Base-by-base conservation (phyloP, 2,329 filamentous ascomycete genomes). In the Fusarium papillatum region DNA sequence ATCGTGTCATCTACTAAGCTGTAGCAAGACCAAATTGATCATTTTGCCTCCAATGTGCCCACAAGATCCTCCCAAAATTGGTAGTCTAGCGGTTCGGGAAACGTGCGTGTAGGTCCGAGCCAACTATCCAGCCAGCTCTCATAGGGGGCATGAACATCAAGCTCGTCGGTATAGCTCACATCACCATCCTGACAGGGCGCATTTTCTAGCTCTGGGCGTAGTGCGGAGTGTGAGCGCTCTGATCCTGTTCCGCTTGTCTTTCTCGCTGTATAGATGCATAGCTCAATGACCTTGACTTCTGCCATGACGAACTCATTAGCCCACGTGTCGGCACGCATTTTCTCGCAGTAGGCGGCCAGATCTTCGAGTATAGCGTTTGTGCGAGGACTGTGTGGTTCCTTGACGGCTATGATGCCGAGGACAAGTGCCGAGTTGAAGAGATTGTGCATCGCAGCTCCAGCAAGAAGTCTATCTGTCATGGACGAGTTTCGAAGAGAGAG, bases 31-130 rank as follows among this genome's bases (percentile, higher is more conserved):
- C 7, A 57, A 34, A 9, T 22, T 57, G 17, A 55, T 55, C 17
- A 57, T 57, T 31, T 57, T 57, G 50, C 31, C 50, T 57, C 50
- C 19, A 57, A 26, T 31, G 31, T 57, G 31, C 50, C 50, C 4
- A 57, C 50, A 57, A 57, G 50, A 34, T 57, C 50, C 31, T 57
- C 50, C 50, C 50, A 57, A n/a, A 57, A 34, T 34, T 57, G 50
- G 50, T 57, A 57, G 17, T 57, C 50, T 6, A 57, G 50, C 5
- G 50, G 50, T 4, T 57, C 50, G 9, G 29, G 50, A 57, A 57
- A 57, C 29, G 26, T 57, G 19, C 50, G 50, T 31, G 50, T 57
- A 22, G 50, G 50, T 31, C 50, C 50, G 6, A 57, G 31, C 50
- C 50, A 57, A 29, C 50, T 57, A 31, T 57, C 50, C 3, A 57